These are phyloP conservation scores for Astrothelium subdiscretum DNA, from an alignment of 495 filamentous ascomycete genomes.

Conservation along the genomic window DNA sequence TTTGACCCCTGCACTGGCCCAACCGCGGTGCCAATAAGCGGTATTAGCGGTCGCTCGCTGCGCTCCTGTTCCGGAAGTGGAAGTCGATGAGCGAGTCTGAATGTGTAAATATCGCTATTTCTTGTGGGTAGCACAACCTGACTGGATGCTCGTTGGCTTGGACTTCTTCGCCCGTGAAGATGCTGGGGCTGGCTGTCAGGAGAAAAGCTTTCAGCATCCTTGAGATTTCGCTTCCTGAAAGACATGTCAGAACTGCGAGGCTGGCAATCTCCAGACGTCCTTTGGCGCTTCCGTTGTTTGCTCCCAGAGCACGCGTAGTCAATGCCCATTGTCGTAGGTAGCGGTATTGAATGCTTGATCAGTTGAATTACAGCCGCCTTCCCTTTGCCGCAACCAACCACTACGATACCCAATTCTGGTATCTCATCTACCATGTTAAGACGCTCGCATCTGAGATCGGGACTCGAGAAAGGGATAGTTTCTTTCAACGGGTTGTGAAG, in stretches of 20 bases:
- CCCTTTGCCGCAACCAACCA: constrained; percentile 62
- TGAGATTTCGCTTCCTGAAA: not conserved
- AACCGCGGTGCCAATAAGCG: constrained; percentile 45
- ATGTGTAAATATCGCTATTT: not conserved
- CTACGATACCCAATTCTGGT: constrained; percentile 64
- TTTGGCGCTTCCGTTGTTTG: constrained; percentile 8
- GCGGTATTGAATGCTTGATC: constrained; percentile 27
- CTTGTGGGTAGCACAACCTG: not conserved
- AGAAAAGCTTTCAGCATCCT: not conserved
- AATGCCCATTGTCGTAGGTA: too few species aligned
- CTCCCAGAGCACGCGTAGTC: too few species aligned
- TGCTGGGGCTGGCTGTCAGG: not conserved
- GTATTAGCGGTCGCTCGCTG: constrained; percentile 31
- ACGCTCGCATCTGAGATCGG: constrained; percentile 43
- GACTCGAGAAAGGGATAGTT: constrained; percentile 18
- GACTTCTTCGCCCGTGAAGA: not conserved
- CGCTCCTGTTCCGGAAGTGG: constrained; percentile 40
- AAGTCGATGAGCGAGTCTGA: constrained; percentile 14
- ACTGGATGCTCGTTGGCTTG: not conserved
- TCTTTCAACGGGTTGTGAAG: not conserved
- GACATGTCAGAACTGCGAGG: not conserved
- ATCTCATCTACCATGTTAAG: constrained; percentile 67
- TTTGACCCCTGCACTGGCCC: constrained; percentile 49
- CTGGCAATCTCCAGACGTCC: not conserved
- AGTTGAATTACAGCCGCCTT: constrained; percentile 63